Evolutionary conservation across 257 asterid genomes (phyloP).

Genomic region (Plantago ovata): DNA sequence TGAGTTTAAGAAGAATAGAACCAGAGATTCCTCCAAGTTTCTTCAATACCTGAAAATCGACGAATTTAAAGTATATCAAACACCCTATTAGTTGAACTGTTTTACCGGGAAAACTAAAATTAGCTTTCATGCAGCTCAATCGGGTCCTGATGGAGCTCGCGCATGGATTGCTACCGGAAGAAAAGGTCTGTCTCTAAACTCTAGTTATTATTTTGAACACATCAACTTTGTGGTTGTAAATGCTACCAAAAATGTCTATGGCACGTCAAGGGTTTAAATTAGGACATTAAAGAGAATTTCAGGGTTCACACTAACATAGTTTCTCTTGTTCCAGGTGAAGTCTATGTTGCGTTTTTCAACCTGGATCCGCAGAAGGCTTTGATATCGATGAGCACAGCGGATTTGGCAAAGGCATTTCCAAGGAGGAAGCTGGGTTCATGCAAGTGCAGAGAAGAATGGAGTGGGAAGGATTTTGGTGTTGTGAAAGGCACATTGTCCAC

Average conservation of each 20-base stretch:
- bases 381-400: slow-evolving; percentile 42
- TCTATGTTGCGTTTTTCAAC: slow-evolving; percentile 79
- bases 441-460: slow-evolving; percentile 71
- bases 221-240: too few relatives aligned
- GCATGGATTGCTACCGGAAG: slow-evolving; percentile 83
- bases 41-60: too few relatives aligned
- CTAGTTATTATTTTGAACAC: not conserved
- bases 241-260: too few relatives aligned
- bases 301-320: not conserved
- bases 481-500: slow-evolving; percentile 37
- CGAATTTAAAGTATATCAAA: too few relatives aligned
- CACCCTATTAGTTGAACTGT: too few relatives aligned
- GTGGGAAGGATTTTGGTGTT: slow-evolving; percentile 53
- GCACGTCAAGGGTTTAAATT: too few relatives aligned
- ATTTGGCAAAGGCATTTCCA: slow-evolving; percentile 48
- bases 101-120: slow-evolving; percentile 5
- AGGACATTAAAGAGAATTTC: too few relatives aligned
- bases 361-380: slow-evolving; percentile 34
- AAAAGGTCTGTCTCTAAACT: slow-evolving; percentile 41
- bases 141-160: slow-evolving; percentile 40
- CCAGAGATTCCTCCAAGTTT: too few relatives aligned
- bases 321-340: slow-evolving; percentile 50
- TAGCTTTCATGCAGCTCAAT: slow-evolving; percentile 38
- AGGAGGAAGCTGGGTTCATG: slow-evolving; percentile 32
- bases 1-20: too few relatives aligned